Percentiles rank a stretch among this genome's conserved stretches.
phyloP scores from a whole-genome alignment of 73 alveolate species.

The Paramecium primaurelia region DNA sequence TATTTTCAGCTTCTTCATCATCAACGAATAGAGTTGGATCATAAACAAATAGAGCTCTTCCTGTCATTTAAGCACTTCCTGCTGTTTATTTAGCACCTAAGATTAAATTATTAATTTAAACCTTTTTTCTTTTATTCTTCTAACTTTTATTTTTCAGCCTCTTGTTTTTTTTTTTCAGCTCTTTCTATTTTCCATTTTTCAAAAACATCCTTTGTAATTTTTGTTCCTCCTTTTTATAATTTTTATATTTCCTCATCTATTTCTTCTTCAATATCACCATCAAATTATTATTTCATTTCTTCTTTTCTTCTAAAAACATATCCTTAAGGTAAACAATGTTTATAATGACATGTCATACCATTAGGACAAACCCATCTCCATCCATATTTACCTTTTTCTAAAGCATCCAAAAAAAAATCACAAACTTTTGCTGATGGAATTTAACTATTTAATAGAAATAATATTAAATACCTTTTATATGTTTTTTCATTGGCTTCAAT shows the following conservation, averaged over 20 bases:
- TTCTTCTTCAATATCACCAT: conserved; percentile 83
- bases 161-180: conserved; percentile 63
- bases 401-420: conserved; percentile 89
- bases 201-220: conserved; percentile 85
- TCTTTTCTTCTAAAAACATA: conserved; percentile 75
- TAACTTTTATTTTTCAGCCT: conserved; percentile 70
- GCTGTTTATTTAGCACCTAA: conserved; percentile 44
- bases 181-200: conserved; percentile 82
- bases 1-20: conserved; percentile 90
- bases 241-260: conserved; percentile 89
- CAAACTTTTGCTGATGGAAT: conserved; percentile 53
- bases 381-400: conserved; percentile 90
- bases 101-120: neutral
- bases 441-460: neutral
- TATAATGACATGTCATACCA: conserved; percentile 82
- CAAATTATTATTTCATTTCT: conserved; percentile 68
- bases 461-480: neutral
- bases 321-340: conserved; percentile 88
- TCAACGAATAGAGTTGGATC: conserved; percentile 89
- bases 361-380: conserved; percentile 98
- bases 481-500: conserved; percentile 29
- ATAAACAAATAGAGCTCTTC: conserved; percentile 90
- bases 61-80: conserved; percentile 73
- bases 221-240: conserved; percentile 69
- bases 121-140: conserved; percentile 79